phyloP scores from a whole-genome alignment of 371 early-diverging fungal species.

The Zychaea mexicana region DNA sequence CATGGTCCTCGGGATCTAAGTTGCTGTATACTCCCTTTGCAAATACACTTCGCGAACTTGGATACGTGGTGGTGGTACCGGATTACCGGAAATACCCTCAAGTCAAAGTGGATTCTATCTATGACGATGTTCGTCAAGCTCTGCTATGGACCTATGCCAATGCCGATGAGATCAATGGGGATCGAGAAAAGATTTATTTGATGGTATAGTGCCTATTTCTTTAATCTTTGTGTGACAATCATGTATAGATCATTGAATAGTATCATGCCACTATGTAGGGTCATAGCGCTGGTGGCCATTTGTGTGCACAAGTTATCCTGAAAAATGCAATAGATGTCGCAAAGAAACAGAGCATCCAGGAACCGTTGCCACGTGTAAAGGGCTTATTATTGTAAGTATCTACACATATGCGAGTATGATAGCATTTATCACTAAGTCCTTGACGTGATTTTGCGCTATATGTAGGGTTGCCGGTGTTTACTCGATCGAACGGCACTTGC shows the following conservation, averaged over 20 bases:
- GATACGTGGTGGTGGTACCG: slow-evolving; percentile 76
- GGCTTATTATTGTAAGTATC: slow-evolving; percentile 55
- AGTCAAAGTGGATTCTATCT: slow-evolving; percentile 59
- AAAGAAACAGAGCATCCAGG: slow-evolving; percentile 9
- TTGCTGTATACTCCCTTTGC: slow-evolving; percentile 66
- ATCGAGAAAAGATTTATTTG: slow-evolving; percentile 53
- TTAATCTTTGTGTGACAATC: not conserved
- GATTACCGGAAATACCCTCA: slow-evolving; percentile 73
- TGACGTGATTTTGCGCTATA: no score
- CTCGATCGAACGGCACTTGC: slow-evolving; percentile 63
- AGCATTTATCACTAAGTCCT: no score
- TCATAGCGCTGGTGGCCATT: slow-evolving; percentile 59
- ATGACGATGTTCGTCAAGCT: slow-evolving; percentile 63
- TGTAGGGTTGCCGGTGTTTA: slow-evolving; percentile 65
- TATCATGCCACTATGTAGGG: no score
- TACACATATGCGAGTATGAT: not conserved
- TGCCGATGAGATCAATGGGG: slow-evolving; percentile 52
- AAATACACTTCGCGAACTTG: slow-evolving; percentile 60
- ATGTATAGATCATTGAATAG: not conserved
- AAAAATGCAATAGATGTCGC: slow-evolving; percentile 37
- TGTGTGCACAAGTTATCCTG: slow-evolving; percentile 41
- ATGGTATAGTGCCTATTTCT: slow-evolving; percentile 53
- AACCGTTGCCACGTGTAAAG: slow-evolving; percentile 42
- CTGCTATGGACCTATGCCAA: slow-evolving; percentile 63
- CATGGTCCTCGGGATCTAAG: slow-evolving; percentile 70